Evolutionary conservation across 805 yeast genomes (phyloP).

Genomic region (Yarrowia sp.): DNA sequence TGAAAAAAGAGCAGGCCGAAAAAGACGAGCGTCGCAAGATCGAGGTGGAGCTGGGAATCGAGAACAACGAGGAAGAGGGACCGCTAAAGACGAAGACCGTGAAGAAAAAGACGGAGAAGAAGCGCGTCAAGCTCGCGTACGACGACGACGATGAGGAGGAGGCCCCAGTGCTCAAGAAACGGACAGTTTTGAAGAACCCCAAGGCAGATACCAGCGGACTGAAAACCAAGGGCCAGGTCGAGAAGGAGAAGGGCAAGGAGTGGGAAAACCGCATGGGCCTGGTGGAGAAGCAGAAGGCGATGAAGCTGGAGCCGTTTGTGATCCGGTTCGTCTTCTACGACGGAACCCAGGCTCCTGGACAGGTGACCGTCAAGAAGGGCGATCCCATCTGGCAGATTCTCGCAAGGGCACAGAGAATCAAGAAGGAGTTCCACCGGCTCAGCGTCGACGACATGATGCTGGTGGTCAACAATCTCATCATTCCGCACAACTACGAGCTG

Average conservation of each 20-base stretch:
- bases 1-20: constrained; percentile 25
- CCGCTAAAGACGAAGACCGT: background rate
- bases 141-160: constrained; percentile 11
- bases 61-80: background rate
- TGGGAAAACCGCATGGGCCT: constrained; percentile 29
- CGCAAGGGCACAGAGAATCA: constrained; percentile 33
- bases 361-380: constrained; percentile 33
- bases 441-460: constrained; percentile 37
- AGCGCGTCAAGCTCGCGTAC: constrained; percentile 4
- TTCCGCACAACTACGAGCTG: constrained; percentile 38
- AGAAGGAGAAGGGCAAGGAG: constrained; percentile 28
- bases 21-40: constrained; percentile 4
- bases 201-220: constrained; percentile 1
- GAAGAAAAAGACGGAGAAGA: constrained; percentile 7
- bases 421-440: constrained; percentile 35
- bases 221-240: background rate
- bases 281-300: constrained; percentile 29
- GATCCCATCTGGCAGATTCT: constrained; percentile 36
- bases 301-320: constrained; percentile 30
- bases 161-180: background rate
- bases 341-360: constrained; percentile 32
- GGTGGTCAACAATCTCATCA: constrained; percentile 36
- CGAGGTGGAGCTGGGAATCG: constrained; percentile 11
- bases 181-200: background rate
- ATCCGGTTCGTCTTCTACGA: constrained; percentile 35